These are phyloP conservation scores for Roridomyces roridus DNA, from an alignment of 768 basidiomycete species.

Conservation along the genomic window DNA sequence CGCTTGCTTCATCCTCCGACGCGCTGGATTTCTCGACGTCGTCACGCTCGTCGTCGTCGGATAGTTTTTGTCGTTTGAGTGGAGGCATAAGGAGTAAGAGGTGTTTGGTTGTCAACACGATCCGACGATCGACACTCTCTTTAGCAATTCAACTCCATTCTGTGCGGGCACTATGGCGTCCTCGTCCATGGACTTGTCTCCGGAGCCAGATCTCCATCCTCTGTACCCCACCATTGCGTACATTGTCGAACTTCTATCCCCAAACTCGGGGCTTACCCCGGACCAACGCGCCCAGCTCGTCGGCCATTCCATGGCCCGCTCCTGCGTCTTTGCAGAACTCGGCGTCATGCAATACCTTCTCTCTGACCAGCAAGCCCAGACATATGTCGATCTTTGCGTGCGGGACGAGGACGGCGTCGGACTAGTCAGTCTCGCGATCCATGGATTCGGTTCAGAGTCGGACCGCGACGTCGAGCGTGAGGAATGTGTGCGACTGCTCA, in stretches of 20 bases:
- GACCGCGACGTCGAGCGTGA: conserved; percentile 90
- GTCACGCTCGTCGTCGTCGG: conserved; percentile 24
- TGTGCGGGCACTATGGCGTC: conserved; percentile 18
- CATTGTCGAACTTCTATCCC: conserved; percentile 67
- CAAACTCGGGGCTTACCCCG: conserved; percentile 70
- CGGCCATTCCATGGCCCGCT: conserved; percentile 74
- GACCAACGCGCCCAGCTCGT: conserved; percentile 74
- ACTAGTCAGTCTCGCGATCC: conserved; percentile 76
- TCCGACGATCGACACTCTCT: too few relatives aligned
- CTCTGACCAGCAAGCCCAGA: conserved; percentile 68
- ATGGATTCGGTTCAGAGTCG: conserved; percentile 82
- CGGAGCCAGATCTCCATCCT: conserved; percentile 83
- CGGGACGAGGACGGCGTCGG: conserved; percentile 89
- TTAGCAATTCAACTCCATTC: too few relatives aligned
- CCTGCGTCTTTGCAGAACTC: conserved; percentile 82
- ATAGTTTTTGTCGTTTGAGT: conserved; percentile 58
- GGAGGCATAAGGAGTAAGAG: conserved; percentile 47
- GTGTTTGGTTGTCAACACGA: conserved; percentile 1
- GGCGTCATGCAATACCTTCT: conserved; percentile 75
- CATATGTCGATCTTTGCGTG: conserved; percentile 67
- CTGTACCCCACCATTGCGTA: conserved; percentile 72
- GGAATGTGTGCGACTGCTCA: conserved; percentile 83
- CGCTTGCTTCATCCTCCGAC: conserved; percentile 32
- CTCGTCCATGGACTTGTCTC: conserved; percentile 58
- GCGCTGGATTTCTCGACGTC: conserved; percentile 24